Base-by-base conservation (phyloP, 371 early-diverging fungal species). In the Rhizomucor miehei region DNA sequence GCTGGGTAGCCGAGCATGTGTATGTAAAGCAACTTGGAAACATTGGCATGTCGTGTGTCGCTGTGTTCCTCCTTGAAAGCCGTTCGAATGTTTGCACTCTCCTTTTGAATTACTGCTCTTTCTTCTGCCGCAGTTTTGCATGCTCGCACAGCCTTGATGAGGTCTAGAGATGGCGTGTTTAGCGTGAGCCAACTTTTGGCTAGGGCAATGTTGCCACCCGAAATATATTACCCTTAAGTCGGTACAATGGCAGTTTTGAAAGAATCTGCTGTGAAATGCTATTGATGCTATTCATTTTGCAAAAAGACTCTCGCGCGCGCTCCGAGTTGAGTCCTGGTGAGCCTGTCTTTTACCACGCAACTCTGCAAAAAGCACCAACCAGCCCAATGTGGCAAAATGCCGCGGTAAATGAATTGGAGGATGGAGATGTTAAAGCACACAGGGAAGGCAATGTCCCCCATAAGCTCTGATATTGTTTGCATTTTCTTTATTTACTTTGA, bases 91-190 rank as follows among this genome's bases (percentile, higher is more conserved):
- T 82, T 85, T n/a, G 99, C 99, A 37, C 90, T 89, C 71, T 98
- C 99, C 70, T 92, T 92, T 56, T 94, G 92, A 62, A 98, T 95
- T 37, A 98, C 95, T 6, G 91, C 90, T 54, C 98, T 85, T 75
- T 98, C 99, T 66, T 97, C 99, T n/a, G 99, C 96, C 39, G 94
- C 93, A 13, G 99, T 98, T 67, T 97, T 98, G 68, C 96, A 95
- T 51, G 91, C 85, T 54, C 99, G 84, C 41, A 98, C 92, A 19
- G 89, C 88, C 77, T 92, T 92, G 81, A 98, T 98, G 66, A 98
- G 87, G 74, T 97, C 97, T 85, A 67, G 21, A 39, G 13, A 38
- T 44, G 23, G 11, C 11, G 23, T 14, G 48, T 29, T 36, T 29
- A 20, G n/a, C 13, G 13, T 16, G 13, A 38, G 39, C 6, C 11